Evolutionary conservation across 192 early-diverging fungal species (phyloP), one percentile per base, ranked within the genome.

Genomic region (Linnemannia elongata): DNA sequence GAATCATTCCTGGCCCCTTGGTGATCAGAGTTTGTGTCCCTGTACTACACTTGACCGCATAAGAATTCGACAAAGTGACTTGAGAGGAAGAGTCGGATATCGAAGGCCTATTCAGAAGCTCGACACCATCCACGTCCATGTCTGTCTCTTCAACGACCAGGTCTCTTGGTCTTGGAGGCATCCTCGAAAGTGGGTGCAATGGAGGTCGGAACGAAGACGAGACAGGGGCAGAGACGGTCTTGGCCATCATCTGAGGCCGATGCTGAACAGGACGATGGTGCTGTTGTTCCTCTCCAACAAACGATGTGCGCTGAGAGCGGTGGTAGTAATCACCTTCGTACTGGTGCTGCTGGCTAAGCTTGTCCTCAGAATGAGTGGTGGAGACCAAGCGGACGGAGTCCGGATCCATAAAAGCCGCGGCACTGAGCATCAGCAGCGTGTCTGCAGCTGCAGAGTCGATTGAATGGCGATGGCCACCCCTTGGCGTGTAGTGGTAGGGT

Each of bases 401-500:
- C 24, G 80, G 74, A 49, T 82, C 83, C 84, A 88, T 83, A 66
- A 88, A 83, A 13, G 82, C 88, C 47, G 80, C 82, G 49, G 83
- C 75, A 74, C 82, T 78, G 66, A 75, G 81, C 72, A 88, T 78
- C 72, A 89, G 72, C 73, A 90, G 63, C 24, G 82, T 85, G 57
- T 88, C 87, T 75, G 81, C 83, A 77, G 85, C 85, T 6, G 85
- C 85, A 69, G 79, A 78, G 45, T 81, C 85, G 8, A 72, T 81
- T 15, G 85, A 81, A 57, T 81, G 45, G 20, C 85, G 76, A 55
- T 78, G 79, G 45, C 82, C 60, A 27, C 82, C 60, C 6, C 72
- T 45, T 20, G 66, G 72, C 9, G 45, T n/a, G 72, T 75, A 73
- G 22, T 35, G n/a, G 33, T 49, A 18, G 17, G 33, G 60, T 39